Evolutionary conservation across 75 land plant species (phyloP), one percentile per base, ranked within the genome.

Genomic region (Cunninghamia lanceolata): DNA sequence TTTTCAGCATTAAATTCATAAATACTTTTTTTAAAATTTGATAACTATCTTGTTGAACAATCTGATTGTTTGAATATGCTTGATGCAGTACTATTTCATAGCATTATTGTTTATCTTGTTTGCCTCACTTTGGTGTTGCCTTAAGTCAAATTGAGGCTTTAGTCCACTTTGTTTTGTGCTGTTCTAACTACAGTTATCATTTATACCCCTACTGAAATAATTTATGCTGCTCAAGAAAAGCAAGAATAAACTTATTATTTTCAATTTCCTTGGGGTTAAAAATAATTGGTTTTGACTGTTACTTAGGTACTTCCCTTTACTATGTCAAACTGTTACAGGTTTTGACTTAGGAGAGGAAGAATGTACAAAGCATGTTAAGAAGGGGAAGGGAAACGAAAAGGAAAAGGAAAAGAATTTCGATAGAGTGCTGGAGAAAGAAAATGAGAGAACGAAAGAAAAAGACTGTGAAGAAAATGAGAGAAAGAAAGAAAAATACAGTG

Each of bases 401-500:
- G 17, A 50, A 4, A 50, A 82, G 21, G 56, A 47, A 11, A n/a
- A 15, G 83, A 2, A n/a, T 9, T 30, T 10, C 16, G 56, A 82
- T 46, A 45, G 8, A 11, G 17, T n/a, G 19, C 56, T 50, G 54
- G 83, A 50, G 45, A 78, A 78, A 4, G 56, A 82, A 46, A 50
- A 50, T 50, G 53, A 50, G 1, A 14, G 53, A 50, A 50, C 15
- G 53, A 50, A 47, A 47, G 52, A 9, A 47, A 47, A 11, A 47
- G 52, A 47, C 13, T 1, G 52, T 47, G 52, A 8, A 47, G 52
- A 9, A 47, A 82, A 82, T 45, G 82, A 28, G 43, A 38, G 45
- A 80, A 94, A 94, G 40, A 92, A 88, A 85, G 95, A 92, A 42
- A 87, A 88, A 83, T 91, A 92, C 1, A 86, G 82, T 66, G 91